These are phyloP conservation scores for Aegle marmelos DNA, from an alignment of 345 rosid species.

Conservation along the genomic window DNA sequence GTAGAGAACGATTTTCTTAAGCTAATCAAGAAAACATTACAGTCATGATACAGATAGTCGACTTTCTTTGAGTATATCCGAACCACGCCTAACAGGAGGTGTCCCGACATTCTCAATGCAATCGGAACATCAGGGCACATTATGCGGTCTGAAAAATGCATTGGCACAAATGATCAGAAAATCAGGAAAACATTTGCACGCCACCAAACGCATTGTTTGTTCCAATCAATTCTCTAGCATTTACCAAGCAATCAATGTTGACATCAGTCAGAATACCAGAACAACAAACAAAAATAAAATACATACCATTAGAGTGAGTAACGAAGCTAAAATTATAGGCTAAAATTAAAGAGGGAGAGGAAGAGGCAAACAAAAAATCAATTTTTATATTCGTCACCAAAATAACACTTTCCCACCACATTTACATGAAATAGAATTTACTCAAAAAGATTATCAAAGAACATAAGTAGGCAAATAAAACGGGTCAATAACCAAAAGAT, in stretches of 20 bases:
- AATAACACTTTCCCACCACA: background rate
- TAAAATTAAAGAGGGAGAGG: background rate
- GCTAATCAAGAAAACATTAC: conserved; percentile 37
- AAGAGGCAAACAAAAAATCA: background rate
- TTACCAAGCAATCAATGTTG: background rate
- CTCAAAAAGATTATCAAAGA: background rate
- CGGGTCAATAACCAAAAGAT: background rate
- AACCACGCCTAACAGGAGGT: conserved; percentile 85
- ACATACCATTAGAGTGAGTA: background rate
- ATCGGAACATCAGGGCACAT: conserved; percentile 74
- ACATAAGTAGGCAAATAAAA: background rate
- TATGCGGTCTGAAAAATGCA: conserved; percentile 45
- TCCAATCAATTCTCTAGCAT: background rate
- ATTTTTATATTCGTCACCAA: background rate
- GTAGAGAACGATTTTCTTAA: conserved; percentile 57
- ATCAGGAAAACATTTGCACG: background rate
- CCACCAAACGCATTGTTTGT: background rate
- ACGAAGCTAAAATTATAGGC: background rate
- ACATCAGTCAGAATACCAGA: background rate
- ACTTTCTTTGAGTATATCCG: conserved; percentile 88
- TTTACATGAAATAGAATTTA: background rate
- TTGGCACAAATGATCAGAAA: background rate
- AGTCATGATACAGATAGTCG: conserved; percentile 77
- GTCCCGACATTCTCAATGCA: conserved; percentile 80
- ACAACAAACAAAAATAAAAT: no score